Conservation (phyloP, 75 land plant genomes). For the Gnetum montanum region DNA sequence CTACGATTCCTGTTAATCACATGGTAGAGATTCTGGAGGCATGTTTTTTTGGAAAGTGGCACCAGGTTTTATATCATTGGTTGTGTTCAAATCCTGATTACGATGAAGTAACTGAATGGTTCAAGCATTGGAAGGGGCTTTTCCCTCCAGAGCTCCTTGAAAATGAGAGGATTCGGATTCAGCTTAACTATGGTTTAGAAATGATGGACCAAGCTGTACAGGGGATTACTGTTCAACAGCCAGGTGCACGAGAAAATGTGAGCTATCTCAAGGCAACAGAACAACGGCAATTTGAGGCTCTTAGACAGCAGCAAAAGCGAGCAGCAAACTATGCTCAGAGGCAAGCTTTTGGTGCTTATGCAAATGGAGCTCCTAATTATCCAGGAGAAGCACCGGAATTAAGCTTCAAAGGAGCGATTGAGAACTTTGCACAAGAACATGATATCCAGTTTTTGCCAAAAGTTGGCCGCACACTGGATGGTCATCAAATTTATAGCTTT, state of each 20-base stretch:
- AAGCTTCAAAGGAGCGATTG: conserved; percentile 81
- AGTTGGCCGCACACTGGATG: conserved; percentile 67
- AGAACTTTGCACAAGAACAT: conserved; percentile 59
- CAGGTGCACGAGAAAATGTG: conserved; percentile 74
- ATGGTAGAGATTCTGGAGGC: conserved; percentile 74
- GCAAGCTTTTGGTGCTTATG: conserved; percentile 16
- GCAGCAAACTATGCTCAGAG: conserved; percentile 30
- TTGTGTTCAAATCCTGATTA: conserved; percentile 71
- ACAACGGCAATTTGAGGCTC: conserved; percentile 70
- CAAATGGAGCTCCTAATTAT: conserved; percentile 18
- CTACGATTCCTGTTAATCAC: conserved; percentile 72
- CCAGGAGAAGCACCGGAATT: conserved; percentile 24
- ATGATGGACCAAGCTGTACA: conserved; percentile 92
- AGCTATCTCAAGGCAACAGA: conserved; percentile 72
- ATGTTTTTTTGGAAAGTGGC: conserved; percentile 83
- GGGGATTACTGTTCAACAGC: conserved; percentile 58
- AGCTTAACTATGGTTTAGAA: conserved; percentile 65
- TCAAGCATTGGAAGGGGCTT: conserved; percentile 77
- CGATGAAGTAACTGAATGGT: conserved; percentile 84
- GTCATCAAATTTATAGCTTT: conserved; percentile 84
- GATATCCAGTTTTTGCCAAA: conserved; percentile 76
- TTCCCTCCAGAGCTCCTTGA: conserved; percentile 68
- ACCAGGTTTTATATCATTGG: conserved; percentile 89
- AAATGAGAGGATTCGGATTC: conserved; percentile 65
- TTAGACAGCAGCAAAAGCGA: conserved; percentile 44